Base-by-base conservation (phyloP, 352 stramenopile genomes). In the Globisporangium megalacanthum region DNA sequence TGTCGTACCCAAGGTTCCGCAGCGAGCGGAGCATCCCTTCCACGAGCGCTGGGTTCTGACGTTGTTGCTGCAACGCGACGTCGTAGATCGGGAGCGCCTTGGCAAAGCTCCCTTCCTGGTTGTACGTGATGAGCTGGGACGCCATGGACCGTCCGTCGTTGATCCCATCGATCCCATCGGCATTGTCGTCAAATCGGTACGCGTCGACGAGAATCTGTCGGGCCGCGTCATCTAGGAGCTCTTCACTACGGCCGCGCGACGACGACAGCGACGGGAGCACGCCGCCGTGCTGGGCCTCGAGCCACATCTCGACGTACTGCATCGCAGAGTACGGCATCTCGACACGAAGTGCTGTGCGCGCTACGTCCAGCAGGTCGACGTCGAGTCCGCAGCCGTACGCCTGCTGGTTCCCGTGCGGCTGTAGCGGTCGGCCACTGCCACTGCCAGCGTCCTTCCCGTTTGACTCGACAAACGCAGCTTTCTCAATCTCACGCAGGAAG, bases 251-350 rank as follows among this genome's bases (percentile, higher is more conserved):
- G 13, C 20, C 15, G 36, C 42, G 42, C 35, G 49, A 49, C 1
- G 56, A 63, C 25, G 67, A 75, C 19, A 86, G 37, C 31, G 68
- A 69, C 0, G 74, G 74, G 0, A 89, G 60, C 48, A 72, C 73
- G 0, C 73, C 73, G 4, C 77, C 81, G 19, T 88, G 50, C 4
- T 68, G 65, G 13, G 71, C 64, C 64, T 95, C 86, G 5, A 95
- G 59, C 76, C 82, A 92, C 83, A 92, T 87, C 57, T 95, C 86
- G n/a, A 90, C 78, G 54, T 89, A 95, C 53, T 95, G 86, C 79
- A 95, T 92, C 1, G 86, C 83, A 19, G 84, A 92, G 49, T 91
- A 95, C 8, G 86, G 86, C 82, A 95, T 93, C 48, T 94, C 88
- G 4, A 86, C 80, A 9, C 60, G 60, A 15, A 92, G 68, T 4